Conservation (phyloP, 169 alveolate genomes). For the Cryptosporidium sp. region DNA sequence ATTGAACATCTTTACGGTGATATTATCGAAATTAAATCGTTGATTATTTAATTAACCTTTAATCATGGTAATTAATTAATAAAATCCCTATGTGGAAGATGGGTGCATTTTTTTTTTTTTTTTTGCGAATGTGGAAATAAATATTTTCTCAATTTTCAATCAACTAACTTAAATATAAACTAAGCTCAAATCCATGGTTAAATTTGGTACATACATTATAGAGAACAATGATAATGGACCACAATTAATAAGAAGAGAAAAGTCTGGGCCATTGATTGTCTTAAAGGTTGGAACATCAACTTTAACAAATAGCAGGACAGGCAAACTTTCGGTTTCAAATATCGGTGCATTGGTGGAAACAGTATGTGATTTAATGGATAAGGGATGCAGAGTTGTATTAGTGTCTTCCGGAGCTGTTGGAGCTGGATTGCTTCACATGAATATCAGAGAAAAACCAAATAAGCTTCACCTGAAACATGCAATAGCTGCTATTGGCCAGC, state of each 20-base stretch:
- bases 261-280: conserved; percentile 79
- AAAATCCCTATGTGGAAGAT: conserved; percentile 4
- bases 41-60: background rate
- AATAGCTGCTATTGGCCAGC: conserved; percentile 83
- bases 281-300: conserved; percentile 81
- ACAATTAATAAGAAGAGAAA: conserved; percentile 58
- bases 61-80: background rate
- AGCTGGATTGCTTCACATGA: conserved; percentile 76
- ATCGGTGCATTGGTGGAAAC: conserved; percentile 79
- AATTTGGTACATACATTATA: background rate
- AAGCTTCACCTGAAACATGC: conserved; percentile 78
- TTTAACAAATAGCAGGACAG: conserved; percentile 69
- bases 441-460: conserved; percentile 72
- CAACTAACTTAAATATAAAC: background rate
- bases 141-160: background rate
- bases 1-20: background rate
- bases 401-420: conserved; percentile 83
- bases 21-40: background rate
- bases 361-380: conserved; percentile 67
- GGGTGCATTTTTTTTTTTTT: conserved; percentile 7
- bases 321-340: conserved; percentile 74
- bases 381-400: conserved; percentile 73
- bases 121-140: background rate
- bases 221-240: conserved; percentile 76
- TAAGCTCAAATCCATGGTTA: background rate